A percentile compares a stretch with the other conserved stretches of the same genome.
phyloP scores from a whole-genome alignment of 441 rosid species.

The Geranium incanum region DNA sequence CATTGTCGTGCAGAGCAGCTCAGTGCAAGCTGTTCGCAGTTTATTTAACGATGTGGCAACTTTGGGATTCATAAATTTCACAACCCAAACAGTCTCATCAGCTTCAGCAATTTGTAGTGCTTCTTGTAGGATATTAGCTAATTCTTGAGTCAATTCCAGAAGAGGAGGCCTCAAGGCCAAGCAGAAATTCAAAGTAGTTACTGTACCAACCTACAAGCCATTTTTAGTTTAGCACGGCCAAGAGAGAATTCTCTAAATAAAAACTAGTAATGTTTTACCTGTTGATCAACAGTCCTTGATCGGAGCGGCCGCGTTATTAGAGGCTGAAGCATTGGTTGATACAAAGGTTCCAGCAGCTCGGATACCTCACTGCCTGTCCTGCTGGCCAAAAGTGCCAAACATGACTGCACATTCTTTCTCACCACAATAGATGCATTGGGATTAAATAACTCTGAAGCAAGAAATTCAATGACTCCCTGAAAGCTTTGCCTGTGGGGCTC shows the following conservation, averaged over 20 bases:
- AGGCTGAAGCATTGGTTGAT: conserved; percentile 91
- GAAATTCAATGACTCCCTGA: conserved; percentile 83
- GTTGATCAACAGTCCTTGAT: conserved; percentile 91
- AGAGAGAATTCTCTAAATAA: conserved; percentile 6
- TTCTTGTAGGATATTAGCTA: conserved; percentile 91
- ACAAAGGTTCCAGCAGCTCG: conserved; percentile 86
- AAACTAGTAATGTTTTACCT: conserved; percentile 47
- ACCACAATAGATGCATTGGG: conserved; percentile 74
- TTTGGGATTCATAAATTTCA: conserved; percentile 85
- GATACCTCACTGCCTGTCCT: conserved; percentile 98
- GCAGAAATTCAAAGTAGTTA: conserved; percentile 92
- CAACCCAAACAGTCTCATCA: conserved; percentile 87
- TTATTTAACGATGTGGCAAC: conserved; percentile 71
- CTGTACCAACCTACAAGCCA: conserved; percentile 78
- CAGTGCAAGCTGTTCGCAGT: conserved; percentile 94
- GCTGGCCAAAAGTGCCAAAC: conserved; percentile 92
- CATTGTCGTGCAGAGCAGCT: conserved; percentile 91
- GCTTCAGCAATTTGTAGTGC: conserved; percentile 97
- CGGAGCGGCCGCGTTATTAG: conserved; percentile 79
- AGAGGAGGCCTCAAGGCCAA: conserved; percentile 97
- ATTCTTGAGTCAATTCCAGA: conserved; percentile 88
- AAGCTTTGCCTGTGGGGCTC: conserved; percentile 83
- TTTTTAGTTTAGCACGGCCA: conserved; percentile 27
- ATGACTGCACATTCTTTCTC: conserved; percentile 92
- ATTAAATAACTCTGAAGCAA: conserved; percentile 92